Evolutionary conservation across 805 yeast genomes (phyloP), one percentile per base, ranked within the genome.

Genomic region (Myxozyma vanderwaltii): DNA sequence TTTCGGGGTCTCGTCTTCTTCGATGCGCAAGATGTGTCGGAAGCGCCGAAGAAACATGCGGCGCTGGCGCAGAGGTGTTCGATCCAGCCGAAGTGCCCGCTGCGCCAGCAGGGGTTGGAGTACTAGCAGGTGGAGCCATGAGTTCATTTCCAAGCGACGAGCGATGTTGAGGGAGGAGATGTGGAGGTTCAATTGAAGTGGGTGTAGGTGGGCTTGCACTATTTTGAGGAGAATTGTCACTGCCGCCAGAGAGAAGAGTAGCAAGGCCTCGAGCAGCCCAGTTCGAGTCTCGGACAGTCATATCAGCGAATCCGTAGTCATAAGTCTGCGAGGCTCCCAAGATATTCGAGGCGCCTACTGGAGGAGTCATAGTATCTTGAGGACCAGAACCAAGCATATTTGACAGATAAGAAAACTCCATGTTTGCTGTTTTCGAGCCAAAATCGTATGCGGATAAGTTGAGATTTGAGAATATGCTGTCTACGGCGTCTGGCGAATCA

Each of bases 391-490:
- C 58, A 17, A 75, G 64, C 54, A 75, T 72, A 36, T 69, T 68
- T 38, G 75, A 67, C 43, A 75, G 59, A 10, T 72, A 69, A 23
- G 69, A 67, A 63, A 73, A 75, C 55, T 75, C 77, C 60, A 69
- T 65, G 52, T 72, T 71, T 12, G 74, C 70, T 3, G 75, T 70
- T n/a, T 70, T 52, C 10, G 75, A 69, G 48, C 74, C 72, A 58
- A 74, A 73, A 29, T 71, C 70, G 54, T 64, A 66, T 24, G 66
- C 46, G 43, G 53, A 40, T 15, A 58, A 51, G 29, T 56, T 59
- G 21, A 63, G 50, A 17, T 54, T 56, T 3, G 65, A 21, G 44
- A 63, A 61, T 19, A 61, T 43, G 21, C 41, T 33, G 15, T 61
- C 63, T 8, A 58, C n/a, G n/a, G 50, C 17, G 31, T 56, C 63